Evolutionary conservation across 345 rosid species (phyloP), one percentile per base, ranked within the genome.

Genomic region (Salix brachista): DNA sequence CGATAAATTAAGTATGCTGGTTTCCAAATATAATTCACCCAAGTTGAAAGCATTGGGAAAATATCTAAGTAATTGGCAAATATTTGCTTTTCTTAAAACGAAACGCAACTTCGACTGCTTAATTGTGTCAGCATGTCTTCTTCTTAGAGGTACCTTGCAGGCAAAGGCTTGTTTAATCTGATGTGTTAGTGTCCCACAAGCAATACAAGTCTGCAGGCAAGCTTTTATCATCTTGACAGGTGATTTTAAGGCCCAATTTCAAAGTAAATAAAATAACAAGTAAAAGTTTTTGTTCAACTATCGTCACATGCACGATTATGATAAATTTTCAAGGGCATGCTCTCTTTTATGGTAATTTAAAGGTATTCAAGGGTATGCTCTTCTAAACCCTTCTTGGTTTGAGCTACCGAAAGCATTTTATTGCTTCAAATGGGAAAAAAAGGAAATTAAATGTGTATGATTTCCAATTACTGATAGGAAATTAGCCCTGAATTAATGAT

Each of bases 41-140:
- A 82, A 77, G 26, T 46, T 68, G 72, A 76, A 80, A 80, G 72
- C 80, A 71, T 69, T 69, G 18, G 80, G 79, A 82, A 80, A 66
- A 84, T 2, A 83, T 83, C 61, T 4, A 23, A 56, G 28, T 3
- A 75, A 6, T n/a, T 69, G 61, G 26, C 73, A 37, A 5, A 72
- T 34, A 65, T 74, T 72, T 77, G 66, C 81, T 78, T 34, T 79
- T 69, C 77, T 83, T 77, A 37, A 66, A 64, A 66, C 69, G 58
- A 64, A 74, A 79, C 74, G 83, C 75, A 79, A 54, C 56, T 67
- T 17, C 54, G 11, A 77, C 23, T 32, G 36, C 74, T 61, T 28
- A 28, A 28, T 28, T 50, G 21, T 70, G 52, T n/a, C 5, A 72
- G 39, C 70, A 64, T 64, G 18, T 64, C 14, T 21, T 26, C 28